Base-by-base conservation (phyloP, 1,139 yeast species). In the Debaryomycetaceae sp. region DNA sequence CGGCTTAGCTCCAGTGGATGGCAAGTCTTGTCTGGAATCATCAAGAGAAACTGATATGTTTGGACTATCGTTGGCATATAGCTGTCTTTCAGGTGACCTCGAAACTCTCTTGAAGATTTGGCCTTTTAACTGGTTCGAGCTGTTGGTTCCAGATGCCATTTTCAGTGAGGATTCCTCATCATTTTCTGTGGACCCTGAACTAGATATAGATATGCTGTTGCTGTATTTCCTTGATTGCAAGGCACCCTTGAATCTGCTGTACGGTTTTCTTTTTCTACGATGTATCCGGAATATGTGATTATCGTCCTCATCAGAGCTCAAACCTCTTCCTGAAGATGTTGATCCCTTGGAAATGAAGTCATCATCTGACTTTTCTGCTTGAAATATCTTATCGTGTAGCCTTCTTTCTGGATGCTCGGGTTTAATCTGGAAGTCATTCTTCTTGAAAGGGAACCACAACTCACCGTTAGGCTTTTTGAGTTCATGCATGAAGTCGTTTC, bases 401-500 rank as follows among this genome's bases (percentile, higher is more conserved):
- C 67, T 49, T 22, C 33, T 40, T 6, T 34, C 34, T n/a, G 42
- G 13, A 42, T 24, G 27, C 40, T 47, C 46, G 24, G 34, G 40
- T 31, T 24, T 41, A 11, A 29, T n/a, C 29, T 11, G 36, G 23
- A 29, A 34, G 23, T 8, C 38, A 6, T 14, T 35, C 17, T 34
- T 17, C n/a, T 9, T 11, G 36, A 24, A 44, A 1, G 83, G 83
- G 52, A 77, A 83, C 86, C 91, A 81, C 6, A 74, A 58, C 29
- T 75, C 70, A 0, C 90, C 90, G 6, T 69, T 62, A 0, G 84
- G 67, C 43, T 74, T 72, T 36, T 65, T 64, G 42, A 87, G 63
- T 52, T 83, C 84, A 53, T 75, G 68, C 82, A 87, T 81, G 56
- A 84, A 85, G n/a, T 68, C 62, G 6, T 75, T 66, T 52, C 91